phyloP scores from a whole-genome alignment of 2,329 filamentous ascomycete genomes.

The Golovinomyces cichoracearum region DNA sequence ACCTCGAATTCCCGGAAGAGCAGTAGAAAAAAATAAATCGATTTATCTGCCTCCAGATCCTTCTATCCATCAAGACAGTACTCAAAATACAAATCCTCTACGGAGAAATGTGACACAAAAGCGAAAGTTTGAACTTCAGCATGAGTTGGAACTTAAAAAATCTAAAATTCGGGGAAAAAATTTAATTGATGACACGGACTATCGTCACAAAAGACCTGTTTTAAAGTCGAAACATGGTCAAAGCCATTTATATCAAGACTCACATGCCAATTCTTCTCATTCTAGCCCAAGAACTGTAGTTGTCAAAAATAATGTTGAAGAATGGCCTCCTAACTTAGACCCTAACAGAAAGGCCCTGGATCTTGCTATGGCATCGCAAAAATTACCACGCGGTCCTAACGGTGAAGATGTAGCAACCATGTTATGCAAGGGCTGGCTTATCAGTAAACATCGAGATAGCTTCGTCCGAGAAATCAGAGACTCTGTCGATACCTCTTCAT shows the following conservation, averaged over 20 bases:
- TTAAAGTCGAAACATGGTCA: background rate
- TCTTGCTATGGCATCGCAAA: background rate
- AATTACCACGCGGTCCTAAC: slow-evolving; percentile 1
- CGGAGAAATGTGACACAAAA: background rate
- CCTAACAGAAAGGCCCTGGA: background rate
- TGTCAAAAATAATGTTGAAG: background rate
- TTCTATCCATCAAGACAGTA: background rate
- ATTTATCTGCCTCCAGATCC: background rate
- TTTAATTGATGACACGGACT: background rate
- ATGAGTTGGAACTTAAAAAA: background rate
- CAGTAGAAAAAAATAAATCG: background rate
- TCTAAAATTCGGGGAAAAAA: background rate
- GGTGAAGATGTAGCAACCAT: slow-evolving; percentile 1
- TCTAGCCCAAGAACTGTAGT: background rate
- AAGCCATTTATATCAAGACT: background rate
- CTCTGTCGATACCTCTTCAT: background rate
- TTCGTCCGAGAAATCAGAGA: background rate
- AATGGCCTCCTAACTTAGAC: slow-evolving; percentile 1
- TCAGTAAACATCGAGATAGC: slow-evolving; percentile 1
- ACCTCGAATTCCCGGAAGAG: background rate
- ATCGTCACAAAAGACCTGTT: background rate
- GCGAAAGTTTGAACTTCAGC: background rate
- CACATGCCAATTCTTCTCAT: too few species aligned
- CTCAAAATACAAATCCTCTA: background rate
- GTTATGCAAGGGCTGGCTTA: slow-evolving; percentile 1